phyloP scores from a whole-genome alignment of 495 filamentous ascomycete species.

The Penicillium lagena region DNA sequence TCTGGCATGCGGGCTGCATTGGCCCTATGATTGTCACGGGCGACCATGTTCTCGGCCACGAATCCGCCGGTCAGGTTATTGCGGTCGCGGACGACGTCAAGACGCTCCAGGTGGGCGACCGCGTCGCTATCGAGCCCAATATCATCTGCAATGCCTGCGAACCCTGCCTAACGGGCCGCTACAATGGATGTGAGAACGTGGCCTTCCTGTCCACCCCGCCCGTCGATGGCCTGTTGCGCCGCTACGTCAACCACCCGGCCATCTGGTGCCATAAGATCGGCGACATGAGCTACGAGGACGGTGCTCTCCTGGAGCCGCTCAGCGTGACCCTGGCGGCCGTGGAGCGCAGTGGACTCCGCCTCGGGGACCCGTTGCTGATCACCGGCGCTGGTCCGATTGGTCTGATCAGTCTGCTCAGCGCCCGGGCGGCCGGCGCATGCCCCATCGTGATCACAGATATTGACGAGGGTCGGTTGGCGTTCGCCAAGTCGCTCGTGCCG shows the following conservation, averaged over 20 bases:
- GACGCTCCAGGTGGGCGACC: conserved; percentile 69
- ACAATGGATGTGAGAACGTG: conserved; percentile 86
- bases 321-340: conserved; percentile 80
- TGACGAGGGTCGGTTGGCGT: conserved; percentile 72
- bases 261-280: conserved; percentile 92
- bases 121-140: conserved; percentile 87
- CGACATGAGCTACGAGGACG: conserved; percentile 82
- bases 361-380: conserved; percentile 79
- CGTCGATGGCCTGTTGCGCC: conserved; percentile 77
- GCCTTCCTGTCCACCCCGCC: conserved; percentile 85
- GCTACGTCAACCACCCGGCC: conserved; percentile 90
- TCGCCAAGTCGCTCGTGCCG: conserved; percentile 74
- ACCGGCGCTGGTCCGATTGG: conserved; percentile 92
- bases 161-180: conserved; percentile 82
- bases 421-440: conserved; percentile 73
- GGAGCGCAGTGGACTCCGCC: conserved; percentile 66
- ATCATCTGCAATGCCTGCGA: conserved; percentile 84
- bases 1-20: conserved; percentile 91
- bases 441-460: conserved; percentile 92
- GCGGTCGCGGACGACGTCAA: conserved; percentile 73
- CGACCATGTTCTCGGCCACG: conserved; percentile 87
- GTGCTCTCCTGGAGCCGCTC: conserved; percentile 80
- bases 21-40: conserved; percentile 87
- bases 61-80: conserved; percentile 79
- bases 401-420: conserved; percentile 75